Conservation (phyloP, 2,329 filamentous ascomycete species). For the Aspergillus eucalypticola region DNA sequence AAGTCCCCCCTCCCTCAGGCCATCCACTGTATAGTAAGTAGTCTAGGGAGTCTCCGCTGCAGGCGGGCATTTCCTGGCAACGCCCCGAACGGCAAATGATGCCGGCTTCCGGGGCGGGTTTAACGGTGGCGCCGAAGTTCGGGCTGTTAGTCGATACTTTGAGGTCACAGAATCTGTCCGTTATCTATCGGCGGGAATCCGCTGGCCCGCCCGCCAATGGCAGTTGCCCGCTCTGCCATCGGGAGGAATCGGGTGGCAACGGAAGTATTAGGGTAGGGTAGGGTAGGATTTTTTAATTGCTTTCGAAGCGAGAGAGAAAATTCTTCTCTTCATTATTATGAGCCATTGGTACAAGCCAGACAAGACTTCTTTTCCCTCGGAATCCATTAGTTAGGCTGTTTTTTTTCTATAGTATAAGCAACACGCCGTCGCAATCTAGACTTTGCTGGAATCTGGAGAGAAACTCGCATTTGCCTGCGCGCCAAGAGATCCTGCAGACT, state of each 20-base stretch:
- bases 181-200: conserved; percentile 34
- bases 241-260: conserved; percentile 6
- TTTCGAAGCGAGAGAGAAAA: too few relatives aligned
- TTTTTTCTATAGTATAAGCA: too few relatives aligned
- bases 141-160: conserved; percentile 40
- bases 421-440: too few relatives aligned
- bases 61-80: conserved; percentile 5
- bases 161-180: conserved; percentile 35
- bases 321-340: too few relatives aligned
- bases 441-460: too few relatives aligned
- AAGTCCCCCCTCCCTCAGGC: conserved; percentile 18
- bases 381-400: too few relatives aligned
- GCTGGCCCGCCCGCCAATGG: conserved; percentile 2
- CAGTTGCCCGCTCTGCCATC: conserved; percentile 12
- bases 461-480: not conserved
- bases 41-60: conserved; percentile 24
- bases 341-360: too few relatives aligned
- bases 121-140: conserved; percentile 33
- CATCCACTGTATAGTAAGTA: conserved; percentile 19
- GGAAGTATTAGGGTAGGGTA: not conserved
- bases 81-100: not conserved
- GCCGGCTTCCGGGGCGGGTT: conserved; percentile 16
- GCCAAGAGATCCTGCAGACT: not conserved
- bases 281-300: not conserved
- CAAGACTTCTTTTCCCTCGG: too few relatives aligned